Evolutionary conservation across 768 basidiomycete species (phyloP), one percentile per base, ranked within the genome.

Genomic region (Russula compacta): DNA sequence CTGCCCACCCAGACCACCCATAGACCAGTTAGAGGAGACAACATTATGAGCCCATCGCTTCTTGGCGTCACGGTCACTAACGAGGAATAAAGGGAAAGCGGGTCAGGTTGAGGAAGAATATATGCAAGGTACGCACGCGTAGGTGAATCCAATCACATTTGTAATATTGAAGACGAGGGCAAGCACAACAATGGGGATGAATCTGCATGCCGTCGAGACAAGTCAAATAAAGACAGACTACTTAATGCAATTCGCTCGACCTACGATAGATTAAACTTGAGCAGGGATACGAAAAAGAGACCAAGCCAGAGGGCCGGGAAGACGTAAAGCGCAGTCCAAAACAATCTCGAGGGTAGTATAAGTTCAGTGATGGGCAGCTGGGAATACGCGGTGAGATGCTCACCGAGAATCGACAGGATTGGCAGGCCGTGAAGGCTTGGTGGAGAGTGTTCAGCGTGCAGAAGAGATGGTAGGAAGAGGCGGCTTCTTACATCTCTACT

Each of bases 71-170:
- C 94, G 85, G 70, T 95, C 93, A 50, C 87, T 89, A 68, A 39
- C 10, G 21, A 40, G 29, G 33, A 51, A 29, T n/a, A 46, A 21
- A 7, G 7, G 15, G 47, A 63, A 46, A 44, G 17, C 1, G 17
- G 46, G 54, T 58, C 32, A 51, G 47, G 46, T 11, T 12, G 15
- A 46, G 24, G 21, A 42, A 29, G 17, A 40, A 17, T 43, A 40
- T 42, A 32, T 48, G 42, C 24, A 48, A 49, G 10, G 58, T 21
- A 78, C 86, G 69, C 72, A 91, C 91, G 89, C 91, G 69, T 92
- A 98, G 52, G 94, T 97, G 76, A 98, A 98, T 11, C 95, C 95
- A 55, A 98, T 78, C n/a, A 87, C 90, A 66, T 98, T 98, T 9
- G 92, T 93, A 54, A 93, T 70, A 72, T 99, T 98, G 82, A 99